A percentile compares a stretch with the other conserved stretches of the same genome.
These are phyloP conservation scores for Persicaria tinctoria DNA, from an alignment of 148 eudicot genomes.

Conservation along the genomic window DNA sequence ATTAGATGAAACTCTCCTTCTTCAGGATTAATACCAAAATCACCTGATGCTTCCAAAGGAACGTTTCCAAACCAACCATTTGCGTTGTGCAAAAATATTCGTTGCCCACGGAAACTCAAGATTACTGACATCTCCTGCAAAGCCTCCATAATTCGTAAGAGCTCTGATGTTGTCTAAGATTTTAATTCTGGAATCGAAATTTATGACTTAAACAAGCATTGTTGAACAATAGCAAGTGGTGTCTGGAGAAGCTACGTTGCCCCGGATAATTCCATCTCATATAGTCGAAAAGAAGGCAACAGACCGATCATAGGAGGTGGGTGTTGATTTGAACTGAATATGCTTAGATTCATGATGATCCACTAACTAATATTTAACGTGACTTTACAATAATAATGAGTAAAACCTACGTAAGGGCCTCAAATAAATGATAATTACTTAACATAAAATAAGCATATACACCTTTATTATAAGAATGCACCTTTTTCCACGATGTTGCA, in stretches of 20 bases:
- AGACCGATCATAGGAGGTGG: neutral
- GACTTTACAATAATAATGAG: neutral
- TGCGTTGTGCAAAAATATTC: slow-evolving; percentile 88
- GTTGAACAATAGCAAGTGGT: neutral
- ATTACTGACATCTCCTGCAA: slow-evolving; percentile 71
- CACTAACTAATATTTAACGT: neutral
- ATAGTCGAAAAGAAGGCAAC: too few species aligned
- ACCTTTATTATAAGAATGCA: neutral
- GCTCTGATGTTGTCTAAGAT: neutral
- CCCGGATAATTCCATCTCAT: neutral
- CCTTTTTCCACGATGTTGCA: neutral
- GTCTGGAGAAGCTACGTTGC: neutral
- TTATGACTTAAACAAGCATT: neutral
- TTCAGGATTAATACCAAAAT: slow-evolving; percentile 96
- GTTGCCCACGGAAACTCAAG: slow-evolving; percentile 89
- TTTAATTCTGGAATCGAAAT: neutral
- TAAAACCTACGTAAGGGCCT: neutral
- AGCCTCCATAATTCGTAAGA: slow-evolving; percentile 13
- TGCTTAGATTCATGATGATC: neutral
- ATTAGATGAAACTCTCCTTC: slow-evolving; percentile 97
- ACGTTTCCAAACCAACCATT: slow-evolving; percentile 93
- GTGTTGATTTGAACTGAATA: neutral
- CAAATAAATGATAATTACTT: neutral
- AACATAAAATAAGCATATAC: neutral
- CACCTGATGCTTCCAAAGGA: slow-evolving; percentile 98